Percentiles rank a stretch among this genome's conserved stretches.
Conservation (phyloP, 495 filamentous ascomycete genomes). For the Xylaria telfairii region DNA sequence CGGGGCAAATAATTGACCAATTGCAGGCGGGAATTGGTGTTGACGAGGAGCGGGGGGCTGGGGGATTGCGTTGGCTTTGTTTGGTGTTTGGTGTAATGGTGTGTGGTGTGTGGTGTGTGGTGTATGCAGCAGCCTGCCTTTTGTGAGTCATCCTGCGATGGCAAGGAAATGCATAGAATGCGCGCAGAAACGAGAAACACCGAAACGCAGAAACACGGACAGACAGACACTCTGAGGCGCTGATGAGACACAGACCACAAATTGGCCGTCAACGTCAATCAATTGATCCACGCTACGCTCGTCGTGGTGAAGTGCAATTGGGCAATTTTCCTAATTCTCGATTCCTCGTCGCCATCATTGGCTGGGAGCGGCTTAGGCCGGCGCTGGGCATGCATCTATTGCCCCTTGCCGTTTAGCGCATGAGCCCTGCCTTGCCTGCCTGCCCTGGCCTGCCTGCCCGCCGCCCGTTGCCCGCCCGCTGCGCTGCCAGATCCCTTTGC, state of each 20-base stretch:
- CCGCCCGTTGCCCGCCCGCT: background rate
- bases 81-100: too few relatives aligned
- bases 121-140: conserved; percentile 26
- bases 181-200: too few relatives aligned
- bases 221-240: conserved; percentile 21
- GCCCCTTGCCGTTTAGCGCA: background rate
- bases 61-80: conserved; percentile 24
- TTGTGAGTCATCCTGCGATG: conserved; percentile 32
- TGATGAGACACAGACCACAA: conserved; percentile 12
- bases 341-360: conserved; percentile 4
- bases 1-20: conserved; percentile 36
- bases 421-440: background rate
- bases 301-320: conserved; percentile 28
- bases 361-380: background rate
- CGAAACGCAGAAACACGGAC: too few relatives aligned
- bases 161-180: conserved; percentile 24
- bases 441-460: too few relatives aligned
- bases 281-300: conserved; percentile 21
- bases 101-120: too few relatives aligned
- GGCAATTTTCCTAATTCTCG: conserved; percentile 27
- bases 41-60: conserved; percentile 11
- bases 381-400: background rate
- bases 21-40: conserved; percentile 29
- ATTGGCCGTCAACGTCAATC: background rate
- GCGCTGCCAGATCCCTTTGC: background rate